Base-by-base conservation (phyloP, 768 basidiomycete genomes). In the Leucogyrophana mollusca region DNA sequence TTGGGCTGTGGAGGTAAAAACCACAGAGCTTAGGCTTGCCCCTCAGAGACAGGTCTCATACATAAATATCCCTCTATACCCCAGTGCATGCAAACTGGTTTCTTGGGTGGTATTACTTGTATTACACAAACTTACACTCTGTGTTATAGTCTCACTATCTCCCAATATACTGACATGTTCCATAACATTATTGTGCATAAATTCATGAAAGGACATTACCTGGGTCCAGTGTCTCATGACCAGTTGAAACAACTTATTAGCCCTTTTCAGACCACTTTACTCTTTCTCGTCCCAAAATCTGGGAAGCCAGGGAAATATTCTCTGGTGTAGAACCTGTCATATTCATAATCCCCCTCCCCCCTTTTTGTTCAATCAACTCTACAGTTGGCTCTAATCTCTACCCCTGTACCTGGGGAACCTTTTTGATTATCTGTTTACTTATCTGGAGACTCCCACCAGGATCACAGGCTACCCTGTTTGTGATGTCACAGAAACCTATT, bases 401-500 rank as follows among this genome's bases (percentile, higher is more conserved):
- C 43, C 74, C 74, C 0, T 76, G 72, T 56, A 69, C 68, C 0
- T 76, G 71, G 71, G 71, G 73, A 0, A 73, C 72, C 0, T 77
- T 78, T 41, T 25, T 51, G 0, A 56, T 59, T 0, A 49, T 72
- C 0, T 64, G 56, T 17, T 42, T 59, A 17, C 40, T 65, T 16
- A 58, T 73, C 1, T 55, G 37, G 1, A 46, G 51, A 1, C 65
- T 75, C 0, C 74, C 73, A 0, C 68, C 62, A 8, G 67, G 66
- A 0, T 68, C 69, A 0, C 64, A 76, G 54, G 67, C 56, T 0
- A 60, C 66, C 27, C 6, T 1, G 46, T 54, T 0, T 41, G 57
- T 2, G 61, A 66, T 20, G 53, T 65, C 0, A 35, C 51, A 0
- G 56, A 60, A n/a, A 63, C 63, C 0, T 66, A 61, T 35, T 52